phyloP scores from a whole-genome alignment of 768 basidiomycete genomes.

The Lepiota brunneoincarnata region DNA sequence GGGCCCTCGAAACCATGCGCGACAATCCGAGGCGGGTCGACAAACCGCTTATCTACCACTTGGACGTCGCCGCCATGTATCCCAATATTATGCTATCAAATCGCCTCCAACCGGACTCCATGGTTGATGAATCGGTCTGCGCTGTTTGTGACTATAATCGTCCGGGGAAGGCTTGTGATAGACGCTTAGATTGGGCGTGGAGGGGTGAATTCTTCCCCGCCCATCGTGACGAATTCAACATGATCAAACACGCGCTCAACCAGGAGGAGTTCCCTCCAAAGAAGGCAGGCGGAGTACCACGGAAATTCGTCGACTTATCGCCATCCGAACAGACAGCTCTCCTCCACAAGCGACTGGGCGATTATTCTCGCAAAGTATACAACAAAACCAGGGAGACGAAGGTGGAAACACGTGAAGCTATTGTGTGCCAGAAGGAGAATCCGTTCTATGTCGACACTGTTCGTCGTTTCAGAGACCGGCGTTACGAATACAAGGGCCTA shows the following conservation, averaged over 20 bases:
- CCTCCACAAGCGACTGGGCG: constrained; percentile 94
- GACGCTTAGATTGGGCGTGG: constrained; percentile 97
- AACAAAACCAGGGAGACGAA: constrained; percentile 98
- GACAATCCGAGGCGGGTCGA: constrained; percentile 88
- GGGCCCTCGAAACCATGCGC: constrained; percentile 82
- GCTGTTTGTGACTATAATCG: constrained; percentile 98
- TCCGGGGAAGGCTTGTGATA: constrained; percentile 92
- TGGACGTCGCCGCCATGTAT: constrained; percentile 99
- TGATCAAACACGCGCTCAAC: constrained; percentile 96
- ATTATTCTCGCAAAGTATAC: constrained; percentile 98
- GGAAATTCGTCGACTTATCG: constrained; percentile 82
- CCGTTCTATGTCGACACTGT: constrained; percentile 99
- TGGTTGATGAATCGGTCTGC: constrained; percentile 94
- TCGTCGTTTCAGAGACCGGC: constrained; percentile 92
- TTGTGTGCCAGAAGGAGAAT: constrained; percentile 96
- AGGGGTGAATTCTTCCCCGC: constrained; percentile 98
- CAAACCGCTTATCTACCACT: constrained; percentile 94
- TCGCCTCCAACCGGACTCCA: constrained; percentile 95
- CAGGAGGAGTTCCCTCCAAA: constrained; percentile 90
- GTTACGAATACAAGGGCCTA: constrained; percentile 98
- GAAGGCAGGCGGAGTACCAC: constrained; percentile 64
- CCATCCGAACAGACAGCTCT: constrained; percentile 87
- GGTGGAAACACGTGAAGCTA: constrained; percentile 89
- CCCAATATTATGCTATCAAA: constrained; percentile 99
- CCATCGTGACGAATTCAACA: constrained; percentile 95